Conservation (phyloP, 2,329 filamentous ascomycete genomes). For the Cryphonectria carpinicola region DNA sequence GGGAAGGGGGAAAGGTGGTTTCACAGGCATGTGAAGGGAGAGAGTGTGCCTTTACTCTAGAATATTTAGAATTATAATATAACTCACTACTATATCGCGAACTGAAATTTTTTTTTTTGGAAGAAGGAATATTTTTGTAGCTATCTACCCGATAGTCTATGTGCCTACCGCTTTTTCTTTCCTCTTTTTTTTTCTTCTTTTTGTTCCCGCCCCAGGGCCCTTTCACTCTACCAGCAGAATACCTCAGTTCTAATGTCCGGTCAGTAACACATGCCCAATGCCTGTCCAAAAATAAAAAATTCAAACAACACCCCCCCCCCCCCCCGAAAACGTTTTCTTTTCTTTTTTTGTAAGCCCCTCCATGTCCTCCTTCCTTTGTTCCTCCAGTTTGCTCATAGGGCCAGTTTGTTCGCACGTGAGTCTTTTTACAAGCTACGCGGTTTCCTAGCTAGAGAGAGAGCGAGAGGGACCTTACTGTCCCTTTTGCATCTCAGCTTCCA, state of each 20-base stretch:
- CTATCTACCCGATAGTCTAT: slow-evolving; percentile 9
- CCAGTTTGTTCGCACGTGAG: too few relatives aligned
- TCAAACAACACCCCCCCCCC: not conserved
- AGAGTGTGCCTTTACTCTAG: not conserved
- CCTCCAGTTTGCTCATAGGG: not conserved
- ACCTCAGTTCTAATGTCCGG: slow-evolving; percentile 4
- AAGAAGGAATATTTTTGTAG: slow-evolving; percentile 3
- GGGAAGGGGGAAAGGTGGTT: not conserved
- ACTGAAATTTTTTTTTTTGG: not conserved
- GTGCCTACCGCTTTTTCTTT: not conserved
- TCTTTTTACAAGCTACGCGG: not conserved
- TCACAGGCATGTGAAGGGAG: not conserved
- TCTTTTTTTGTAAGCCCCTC: not conserved
- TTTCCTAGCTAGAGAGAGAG: not conserved
- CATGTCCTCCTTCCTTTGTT: not conserved
- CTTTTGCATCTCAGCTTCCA: slow-evolving; percentile 13
- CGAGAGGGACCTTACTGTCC: not conserved
- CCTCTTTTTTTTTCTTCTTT: not conserved
- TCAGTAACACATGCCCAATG: slow-evolving; percentile 10
- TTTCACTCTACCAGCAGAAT: slow-evolving; percentile 7
- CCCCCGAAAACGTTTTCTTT: not conserved
- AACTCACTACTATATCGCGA: not conserved
- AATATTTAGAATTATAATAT: not conserved
- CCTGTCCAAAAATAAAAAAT: slow-evolving; percentile 2
- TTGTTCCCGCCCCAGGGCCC: not conserved